A percentile compares a stretch with the other conserved stretches of the same genome.
Evolutionary conservation across 2,329 filamentous ascomycete species (phyloP).

Genomic region (Ophiosphaerella korrae): DNA sequence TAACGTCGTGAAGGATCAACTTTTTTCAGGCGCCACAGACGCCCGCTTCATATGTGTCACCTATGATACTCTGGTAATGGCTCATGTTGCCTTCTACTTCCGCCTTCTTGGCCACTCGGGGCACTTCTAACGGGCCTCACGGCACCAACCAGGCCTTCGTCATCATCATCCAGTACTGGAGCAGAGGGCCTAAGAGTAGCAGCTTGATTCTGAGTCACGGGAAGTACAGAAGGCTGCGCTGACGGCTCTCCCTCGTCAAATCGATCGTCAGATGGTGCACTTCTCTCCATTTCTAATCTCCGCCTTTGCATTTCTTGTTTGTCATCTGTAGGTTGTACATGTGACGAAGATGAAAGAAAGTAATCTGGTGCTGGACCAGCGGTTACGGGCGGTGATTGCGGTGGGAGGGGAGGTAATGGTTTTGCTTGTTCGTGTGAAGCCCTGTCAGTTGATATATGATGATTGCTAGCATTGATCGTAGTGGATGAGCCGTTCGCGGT

Average conservation of each 20-base stretch:
- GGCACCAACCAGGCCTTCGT: slow-evolving; percentile 38
- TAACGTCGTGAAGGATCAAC: too few relatives aligned
- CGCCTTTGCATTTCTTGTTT: slow-evolving; percentile 74
- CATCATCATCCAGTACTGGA: slow-evolving; percentile 41
- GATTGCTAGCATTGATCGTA: slow-evolving; percentile 26
- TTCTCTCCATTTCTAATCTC: slow-evolving; percentile 48
- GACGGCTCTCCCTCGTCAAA: slow-evolving; percentile 26
- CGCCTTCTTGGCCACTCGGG: slow-evolving; percentile 1
- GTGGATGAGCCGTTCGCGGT: slow-evolving; percentile 27
- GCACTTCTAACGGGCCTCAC: slow-evolving; percentile 26
- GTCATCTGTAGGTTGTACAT: slow-evolving; percentile 63
- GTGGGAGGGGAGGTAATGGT: slow-evolving; percentile 29
- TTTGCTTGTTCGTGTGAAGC: slow-evolving; percentile 18
- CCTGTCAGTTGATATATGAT: slow-evolving; percentile 4
- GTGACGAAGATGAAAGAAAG: slow-evolving; percentile 35
- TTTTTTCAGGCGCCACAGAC: background rate
- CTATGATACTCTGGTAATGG: slow-evolving; percentile 39
- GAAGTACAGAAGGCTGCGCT: slow-evolving; percentile 24
- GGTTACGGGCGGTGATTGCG: slow-evolving; percentile 12
- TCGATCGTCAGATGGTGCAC: slow-evolving; percentile 44
- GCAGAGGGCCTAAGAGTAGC: slow-evolving; percentile 33
- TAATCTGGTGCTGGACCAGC: slow-evolving; percentile 33
- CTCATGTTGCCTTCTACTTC: slow-evolving; percentile 26
- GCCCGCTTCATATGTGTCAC: slow-evolving; percentile 13
- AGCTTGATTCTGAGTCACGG: slow-evolving; percentile 12